phyloP scores from a whole-genome alignment of 2,329 filamentous ascomycete genomes.

The Aspergillus carbonarius region DNA sequence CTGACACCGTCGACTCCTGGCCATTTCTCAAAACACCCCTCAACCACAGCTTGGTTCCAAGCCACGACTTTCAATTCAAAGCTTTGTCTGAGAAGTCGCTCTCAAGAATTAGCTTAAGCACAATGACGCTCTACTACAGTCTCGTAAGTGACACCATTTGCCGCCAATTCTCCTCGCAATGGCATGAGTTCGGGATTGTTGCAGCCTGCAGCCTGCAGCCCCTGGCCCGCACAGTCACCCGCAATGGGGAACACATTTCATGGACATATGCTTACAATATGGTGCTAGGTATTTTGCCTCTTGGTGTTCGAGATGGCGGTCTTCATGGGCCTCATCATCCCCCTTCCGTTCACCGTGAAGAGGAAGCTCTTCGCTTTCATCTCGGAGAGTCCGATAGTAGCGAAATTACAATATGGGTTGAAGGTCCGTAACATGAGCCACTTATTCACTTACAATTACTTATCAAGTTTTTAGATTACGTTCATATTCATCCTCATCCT shows the following conservation, averaged over 20 bases:
- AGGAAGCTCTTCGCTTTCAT: constrained; percentile 94
- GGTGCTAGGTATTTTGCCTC: constrained; percentile 48
- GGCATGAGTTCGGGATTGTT: constrained; percentile 9
- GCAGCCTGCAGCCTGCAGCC: constrained; percentile 21
- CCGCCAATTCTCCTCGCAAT: neutral
- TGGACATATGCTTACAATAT: constrained; percentile 2
- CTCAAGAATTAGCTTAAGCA: constrained; percentile 26
- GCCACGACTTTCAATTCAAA: neutral
- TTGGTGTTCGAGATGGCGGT: constrained; percentile 52
- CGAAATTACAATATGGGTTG: constrained; percentile 94
- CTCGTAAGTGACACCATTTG: constrained; percentile 50
- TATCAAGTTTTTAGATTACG: constrained; percentile 63
- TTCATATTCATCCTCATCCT: constrained; percentile 99
- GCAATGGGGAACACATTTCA: neutral
- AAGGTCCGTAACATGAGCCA: constrained; percentile 58
- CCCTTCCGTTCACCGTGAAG: constrained; percentile 82
- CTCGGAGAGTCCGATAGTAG: constrained; percentile 79
- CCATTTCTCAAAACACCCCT: constrained; percentile 15
- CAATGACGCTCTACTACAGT: constrained; percentile 70
- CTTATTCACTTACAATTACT: neutral
- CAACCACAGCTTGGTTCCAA: neutral
- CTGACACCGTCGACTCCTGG: constrained; percentile 12
- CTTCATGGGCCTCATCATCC: constrained; percentile 60
- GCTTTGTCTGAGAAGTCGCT: neutral
- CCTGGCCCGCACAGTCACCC: neutral